phyloP scores from a whole-genome alignment of 805 yeast genomes.

The Diddensiella transvaalensis region DNA sequence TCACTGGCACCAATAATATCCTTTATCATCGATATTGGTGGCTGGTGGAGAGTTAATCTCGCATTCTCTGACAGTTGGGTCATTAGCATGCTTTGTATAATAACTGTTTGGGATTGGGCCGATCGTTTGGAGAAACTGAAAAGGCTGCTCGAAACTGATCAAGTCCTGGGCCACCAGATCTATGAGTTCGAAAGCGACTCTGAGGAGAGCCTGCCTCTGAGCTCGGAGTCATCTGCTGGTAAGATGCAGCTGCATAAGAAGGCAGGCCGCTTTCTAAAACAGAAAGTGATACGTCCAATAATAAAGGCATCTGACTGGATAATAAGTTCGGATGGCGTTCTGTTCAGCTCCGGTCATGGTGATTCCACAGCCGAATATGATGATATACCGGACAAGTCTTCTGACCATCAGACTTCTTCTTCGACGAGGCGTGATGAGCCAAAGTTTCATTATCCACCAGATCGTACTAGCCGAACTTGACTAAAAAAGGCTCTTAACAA shows the following conservation, averaged over 20 bases:
- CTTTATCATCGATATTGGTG: constrained; percentile 72
- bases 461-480: neutral
- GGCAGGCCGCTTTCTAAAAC: no score
- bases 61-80: constrained; percentile 72
- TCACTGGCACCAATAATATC: constrained; percentile 62
- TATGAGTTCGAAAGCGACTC: constrained; percentile 79
- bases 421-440: no score
- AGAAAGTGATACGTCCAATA: neutral
- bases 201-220: no score
- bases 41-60: constrained; percentile 68
- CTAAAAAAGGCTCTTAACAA: no score
- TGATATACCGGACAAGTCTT: no score
- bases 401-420: no score
- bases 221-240: no score
- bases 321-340: neutral
- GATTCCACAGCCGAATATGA: no score
- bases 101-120: constrained; percentile 84
- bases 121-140: constrained; percentile 58
- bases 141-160: constrained; percentile 59
- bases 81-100: constrained; percentile 66
- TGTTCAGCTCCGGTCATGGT: no score
- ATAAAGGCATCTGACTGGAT: neutral
- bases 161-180: constrained; percentile 70
- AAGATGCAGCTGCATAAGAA: no score
- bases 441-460: neutral